Conservation (phyloP, 495 filamentous ascomycete species). For the Penicillium soppii region DNA sequence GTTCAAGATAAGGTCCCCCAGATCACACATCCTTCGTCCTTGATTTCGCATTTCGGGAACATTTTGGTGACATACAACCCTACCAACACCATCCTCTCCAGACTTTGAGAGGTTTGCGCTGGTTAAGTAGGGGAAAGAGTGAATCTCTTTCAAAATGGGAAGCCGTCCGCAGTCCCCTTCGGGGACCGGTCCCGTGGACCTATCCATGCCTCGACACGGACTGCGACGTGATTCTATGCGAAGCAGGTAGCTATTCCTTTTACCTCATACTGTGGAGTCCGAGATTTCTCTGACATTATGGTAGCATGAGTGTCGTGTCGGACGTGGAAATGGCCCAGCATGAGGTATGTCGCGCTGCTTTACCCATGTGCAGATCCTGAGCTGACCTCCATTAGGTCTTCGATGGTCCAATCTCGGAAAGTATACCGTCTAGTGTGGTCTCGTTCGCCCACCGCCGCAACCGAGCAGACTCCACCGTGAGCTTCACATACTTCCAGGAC, state of each 20-base stretch:
- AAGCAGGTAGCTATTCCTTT: slow-evolving; percentile 56
- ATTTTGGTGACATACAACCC: not conserved
- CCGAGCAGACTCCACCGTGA: slow-evolving; percentile 79
- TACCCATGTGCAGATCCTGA: not conserved
- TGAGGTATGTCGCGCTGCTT: slow-evolving; percentile 58
- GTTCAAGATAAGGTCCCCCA: slow-evolving; percentile 5
- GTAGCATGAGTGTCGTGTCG: slow-evolving; percentile 73
- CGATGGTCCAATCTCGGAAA: slow-evolving; percentile 90
- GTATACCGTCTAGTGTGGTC: slow-evolving; percentile 84
- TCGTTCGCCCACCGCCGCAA: slow-evolving; percentile 78
- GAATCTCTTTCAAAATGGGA: slow-evolving; percentile 21
- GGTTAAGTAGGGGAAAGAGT: not conserved
- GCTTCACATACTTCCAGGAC: slow-evolving; percentile 82
- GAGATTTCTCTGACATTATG: slow-evolving; percentile 19
- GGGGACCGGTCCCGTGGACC: slow-evolving; percentile 21
- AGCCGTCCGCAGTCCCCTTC: slow-evolving; percentile 22
- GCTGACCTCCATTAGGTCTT: slow-evolving; percentile 62
- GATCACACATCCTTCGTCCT: slow-evolving; percentile 1
- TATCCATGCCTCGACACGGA: slow-evolving; percentile 26
- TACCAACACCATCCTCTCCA: not conserved
- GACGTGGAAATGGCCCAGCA: slow-evolving; percentile 99
- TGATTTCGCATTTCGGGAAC: not conserved
- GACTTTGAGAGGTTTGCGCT: not conserved
- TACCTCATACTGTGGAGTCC: not conserved
- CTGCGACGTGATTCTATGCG: slow-evolving; percentile 66